These are phyloP conservation scores for Dentipellis fragilis DNA, from an alignment of 768 basidiomycete genomes.

Conservation along the genomic window DNA sequence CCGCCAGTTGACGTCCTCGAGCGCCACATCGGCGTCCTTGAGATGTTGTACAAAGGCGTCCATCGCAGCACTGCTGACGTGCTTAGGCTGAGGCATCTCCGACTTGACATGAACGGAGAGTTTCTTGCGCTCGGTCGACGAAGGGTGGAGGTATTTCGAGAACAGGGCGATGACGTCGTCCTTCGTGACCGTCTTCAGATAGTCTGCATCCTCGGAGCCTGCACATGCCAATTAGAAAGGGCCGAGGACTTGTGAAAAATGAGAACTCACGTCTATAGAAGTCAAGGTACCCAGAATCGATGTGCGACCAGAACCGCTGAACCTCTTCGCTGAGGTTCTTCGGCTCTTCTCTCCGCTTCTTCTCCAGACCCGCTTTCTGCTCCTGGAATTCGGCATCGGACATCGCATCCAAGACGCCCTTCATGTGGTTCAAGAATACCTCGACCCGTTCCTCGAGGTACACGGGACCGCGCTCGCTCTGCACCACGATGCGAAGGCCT, in stretches of 20 bases:
- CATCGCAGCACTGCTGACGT: slow-evolving; percentile 54
- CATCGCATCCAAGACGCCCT: slow-evolving; percentile 59
- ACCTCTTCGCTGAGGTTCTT: slow-evolving; percentile 87
- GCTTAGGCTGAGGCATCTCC: slow-evolving; percentile 48
- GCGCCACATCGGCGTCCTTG: slow-evolving; percentile 33
- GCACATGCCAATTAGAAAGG: neutral
- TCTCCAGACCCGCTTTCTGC: slow-evolving; percentile 68
- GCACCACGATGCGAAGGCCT: slow-evolving; percentile 77
- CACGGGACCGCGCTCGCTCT: slow-evolving; percentile 73
- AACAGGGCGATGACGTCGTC: slow-evolving; percentile 68
- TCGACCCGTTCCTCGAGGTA: slow-evolving; percentile 87
- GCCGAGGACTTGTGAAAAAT: neutral
- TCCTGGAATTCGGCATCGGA: slow-evolving; percentile 59
- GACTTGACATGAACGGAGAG: slow-evolving; percentile 76
- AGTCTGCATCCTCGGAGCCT: slow-evolving; percentile 68
- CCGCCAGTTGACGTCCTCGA: slow-evolving; percentile 43
- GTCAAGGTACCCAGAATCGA: slow-evolving; percentile 76
- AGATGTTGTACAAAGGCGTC: slow-evolving; percentile 51
- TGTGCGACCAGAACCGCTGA: slow-evolving; percentile 54
- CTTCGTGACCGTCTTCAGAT: slow-evolving; percentile 58
- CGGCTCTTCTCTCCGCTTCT: slow-evolving; percentile 73
- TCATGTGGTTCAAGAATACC: slow-evolving; percentile 73
- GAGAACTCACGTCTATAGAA: slow-evolving; percentile 70
- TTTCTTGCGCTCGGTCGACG: slow-evolving; percentile 64
- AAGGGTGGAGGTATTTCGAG: slow-evolving; percentile 57